Percentiles rank a stretch among this genome's conserved stretches.
These are phyloP conservation scores for Cutaneotrichosporon daszewskae DNA, from an alignment of 1,284 basidiomycete genomes.

Conservation along the genomic window DNA sequence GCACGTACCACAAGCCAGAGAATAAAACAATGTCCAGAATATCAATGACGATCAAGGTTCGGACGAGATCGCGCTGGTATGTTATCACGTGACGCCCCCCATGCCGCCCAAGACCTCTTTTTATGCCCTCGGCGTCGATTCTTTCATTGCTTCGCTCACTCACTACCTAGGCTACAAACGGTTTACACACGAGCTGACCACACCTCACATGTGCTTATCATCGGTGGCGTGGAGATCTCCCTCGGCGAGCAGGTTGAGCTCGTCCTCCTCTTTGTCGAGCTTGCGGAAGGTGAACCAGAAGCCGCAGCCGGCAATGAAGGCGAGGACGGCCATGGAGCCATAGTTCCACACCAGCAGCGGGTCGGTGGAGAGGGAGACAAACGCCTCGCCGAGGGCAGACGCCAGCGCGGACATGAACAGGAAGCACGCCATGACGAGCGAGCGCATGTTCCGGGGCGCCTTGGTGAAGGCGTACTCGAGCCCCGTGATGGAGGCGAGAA, in stretches of 20 bases:
- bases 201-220: too few species aligned
- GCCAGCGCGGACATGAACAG: conserved; percentile 50
- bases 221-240: background rate
- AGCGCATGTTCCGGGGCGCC: conserved; percentile 48
- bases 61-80: too few species aligned
- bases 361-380: conserved; percentile 37
- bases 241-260: conserved; percentile 2
- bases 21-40: too few species aligned
- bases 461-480: conserved; percentile 52
- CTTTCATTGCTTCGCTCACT: too few species aligned
- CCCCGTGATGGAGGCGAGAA: conserved; percentile 51
- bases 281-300: conserved; percentile 20
- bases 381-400: conserved; percentile 44
- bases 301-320: conserved; percentile 31
- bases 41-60: too few species aligned
- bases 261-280: conserved; percentile 26
- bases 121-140: too few species aligned
- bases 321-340: conserved; percentile 46
- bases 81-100: too few species aligned
- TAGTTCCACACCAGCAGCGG: conserved; percentile 48
- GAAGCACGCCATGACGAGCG: conserved; percentile 43
- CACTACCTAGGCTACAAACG: too few species aligned
- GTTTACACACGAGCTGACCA: too few species aligned
- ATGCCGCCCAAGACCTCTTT: too few species aligned
- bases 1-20: too few species aligned